These are phyloP conservation scores for Sextonia rubra DNA, from an alignment of 164 flowering plant species.

Conservation along the genomic window DNA sequence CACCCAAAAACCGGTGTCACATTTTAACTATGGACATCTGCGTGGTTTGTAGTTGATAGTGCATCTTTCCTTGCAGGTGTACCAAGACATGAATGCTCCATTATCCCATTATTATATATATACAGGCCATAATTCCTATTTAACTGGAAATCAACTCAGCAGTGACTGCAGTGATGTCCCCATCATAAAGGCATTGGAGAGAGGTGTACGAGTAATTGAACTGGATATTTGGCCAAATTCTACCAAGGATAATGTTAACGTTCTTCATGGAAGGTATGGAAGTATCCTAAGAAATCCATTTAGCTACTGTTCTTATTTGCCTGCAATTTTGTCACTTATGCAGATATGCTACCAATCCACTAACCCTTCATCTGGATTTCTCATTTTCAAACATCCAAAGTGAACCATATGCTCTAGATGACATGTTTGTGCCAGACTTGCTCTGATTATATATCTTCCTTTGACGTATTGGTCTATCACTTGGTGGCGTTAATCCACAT, in stretches of 20 bases:
- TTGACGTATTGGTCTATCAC: too few relatives aligned
- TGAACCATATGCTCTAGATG: too few relatives aligned
- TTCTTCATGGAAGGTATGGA: conserved; percentile 51
- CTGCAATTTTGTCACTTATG: too few relatives aligned
- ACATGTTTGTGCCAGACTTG: too few relatives aligned
- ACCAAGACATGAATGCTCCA: conserved; percentile 54
- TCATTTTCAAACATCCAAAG: too few relatives aligned
- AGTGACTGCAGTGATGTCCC: conserved; percentile 54
- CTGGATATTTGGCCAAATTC: conserved; percentile 59
- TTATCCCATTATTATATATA: conserved; percentile 48
- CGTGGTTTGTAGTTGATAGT: background rate
- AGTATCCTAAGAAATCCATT: background rate
- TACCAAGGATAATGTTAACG: conserved; percentile 29
- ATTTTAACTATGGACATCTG: background rate
- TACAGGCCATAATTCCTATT: conserved; percentile 59
- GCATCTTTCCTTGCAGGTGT: conserved; percentile 25
- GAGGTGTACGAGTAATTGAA: conserved; percentile 56
- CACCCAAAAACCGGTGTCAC: too few relatives aligned
- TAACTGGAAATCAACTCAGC: conserved; percentile 53
- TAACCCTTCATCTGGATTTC: too few relatives aligned
- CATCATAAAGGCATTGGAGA: conserved; percentile 35
- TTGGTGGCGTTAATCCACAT: too few relatives aligned
- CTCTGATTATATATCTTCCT: too few relatives aligned
- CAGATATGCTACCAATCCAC: too few relatives aligned
- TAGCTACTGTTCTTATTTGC: background rate